These are phyloP conservation scores for Thelephora ganbajun DNA, from an alignment of 768 basidiomycete species.

Conservation along the genomic window DNA sequence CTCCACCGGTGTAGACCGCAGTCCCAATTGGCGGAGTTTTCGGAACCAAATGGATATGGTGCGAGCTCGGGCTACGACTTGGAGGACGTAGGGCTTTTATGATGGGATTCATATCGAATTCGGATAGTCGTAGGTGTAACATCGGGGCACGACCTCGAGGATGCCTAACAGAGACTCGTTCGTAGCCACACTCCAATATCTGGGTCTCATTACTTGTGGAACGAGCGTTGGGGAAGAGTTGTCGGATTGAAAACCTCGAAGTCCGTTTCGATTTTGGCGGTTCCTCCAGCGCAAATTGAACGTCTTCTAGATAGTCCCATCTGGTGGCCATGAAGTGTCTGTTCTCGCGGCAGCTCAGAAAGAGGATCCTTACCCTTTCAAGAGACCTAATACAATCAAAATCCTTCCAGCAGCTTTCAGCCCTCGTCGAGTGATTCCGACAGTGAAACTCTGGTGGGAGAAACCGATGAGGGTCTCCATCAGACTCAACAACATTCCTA, in stretches of 20 bases:
- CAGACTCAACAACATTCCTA: constrained; percentile 45
- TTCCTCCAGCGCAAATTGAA: not conserved
- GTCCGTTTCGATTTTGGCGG: not conserved
- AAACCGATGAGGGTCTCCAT: constrained; percentile 57
- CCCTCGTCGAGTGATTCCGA: constrained; percentile 40
- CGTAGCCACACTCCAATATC: not conserved
- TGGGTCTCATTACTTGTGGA: not conserved
- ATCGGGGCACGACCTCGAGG: not conserved
- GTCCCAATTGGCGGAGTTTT: too few relatives aligned
- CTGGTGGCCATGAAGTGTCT: not conserved
- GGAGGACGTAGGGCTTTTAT: too few relatives aligned
- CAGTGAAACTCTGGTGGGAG: constrained; percentile 34
- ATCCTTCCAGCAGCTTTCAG: constrained; percentile 41
- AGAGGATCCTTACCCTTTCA: constrained; percentile 43
- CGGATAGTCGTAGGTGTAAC: not conserved
- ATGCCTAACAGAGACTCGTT: not conserved
- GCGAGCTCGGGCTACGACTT: too few relatives aligned
- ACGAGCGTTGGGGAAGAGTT: not conserved
- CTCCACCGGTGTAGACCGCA: too few relatives aligned
- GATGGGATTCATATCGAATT: not conserved
- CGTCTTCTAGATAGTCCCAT: not conserved
- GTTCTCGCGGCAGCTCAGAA: not conserved
- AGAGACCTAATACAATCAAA: constrained; percentile 43
- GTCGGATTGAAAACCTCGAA: not conserved
- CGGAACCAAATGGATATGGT: too few relatives aligned